These are phyloP conservation scores for Metarhizium rileyi DNA, from an alignment of 2,329 filamentous ascomycete species.

Conservation along the genomic window DNA sequence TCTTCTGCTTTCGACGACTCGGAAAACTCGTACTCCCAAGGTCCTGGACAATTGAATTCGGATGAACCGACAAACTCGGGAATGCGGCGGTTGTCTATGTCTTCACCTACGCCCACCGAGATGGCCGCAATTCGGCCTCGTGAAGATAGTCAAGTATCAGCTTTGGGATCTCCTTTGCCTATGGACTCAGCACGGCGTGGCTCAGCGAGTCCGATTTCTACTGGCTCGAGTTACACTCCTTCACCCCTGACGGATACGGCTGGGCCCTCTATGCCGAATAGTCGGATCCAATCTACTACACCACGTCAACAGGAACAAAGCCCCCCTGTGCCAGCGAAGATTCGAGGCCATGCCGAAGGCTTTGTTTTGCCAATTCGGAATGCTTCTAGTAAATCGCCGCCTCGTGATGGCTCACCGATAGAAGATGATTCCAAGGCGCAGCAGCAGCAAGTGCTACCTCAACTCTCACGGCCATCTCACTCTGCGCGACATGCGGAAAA, in stretches of 20 bases:
- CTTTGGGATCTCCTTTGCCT: slow-evolving; percentile 10
- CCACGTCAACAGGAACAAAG: not conserved
- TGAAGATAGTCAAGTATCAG: slow-evolving; percentile 10
- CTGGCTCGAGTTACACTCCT: slow-evolving; percentile 3
- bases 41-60: not conserved
- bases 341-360: not conserved
- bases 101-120: slow-evolving; percentile 4
- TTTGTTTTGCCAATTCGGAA: slow-evolving; percentile 5
- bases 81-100: slow-evolving; percentile 4
- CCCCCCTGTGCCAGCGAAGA: slow-evolving; percentile 6
- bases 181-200: slow-evolving; percentile 8
- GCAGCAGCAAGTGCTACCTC: not conserved
- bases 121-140: slow-evolving; percentile 9
- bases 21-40: not conserved
- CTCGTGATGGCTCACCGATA: not conserved
- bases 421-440: not conserved
- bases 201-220: slow-evolving; percentile 7
- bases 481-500: not conserved
- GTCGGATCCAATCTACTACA: not conserved
- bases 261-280: not conserved
- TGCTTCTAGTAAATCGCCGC: not conserved
- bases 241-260: slow-evolving; percentile 3
- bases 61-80: not conserved
- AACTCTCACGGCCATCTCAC: not conserved
- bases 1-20: not conserved